Conservation (phyloP, 1,284 basidiomycete genomes). For the Erythrobasidium hasegawianum region DNA sequence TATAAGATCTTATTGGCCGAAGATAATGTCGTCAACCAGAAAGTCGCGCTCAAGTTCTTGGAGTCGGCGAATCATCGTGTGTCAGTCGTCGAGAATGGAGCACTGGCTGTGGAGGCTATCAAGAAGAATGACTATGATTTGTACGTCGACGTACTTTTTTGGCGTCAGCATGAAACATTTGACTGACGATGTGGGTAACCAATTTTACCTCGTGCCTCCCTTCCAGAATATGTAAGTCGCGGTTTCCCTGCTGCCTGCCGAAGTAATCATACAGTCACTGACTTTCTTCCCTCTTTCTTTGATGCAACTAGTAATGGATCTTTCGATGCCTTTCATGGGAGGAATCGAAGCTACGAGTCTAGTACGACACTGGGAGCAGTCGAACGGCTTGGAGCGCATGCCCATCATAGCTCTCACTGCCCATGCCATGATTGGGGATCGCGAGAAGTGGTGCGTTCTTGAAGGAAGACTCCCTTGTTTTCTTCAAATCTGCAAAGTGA, state of each 20-base stretch:
- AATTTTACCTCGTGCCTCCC: neutral
- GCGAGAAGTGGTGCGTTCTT: constrained; percentile 69
- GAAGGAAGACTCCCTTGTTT: too few species aligned
- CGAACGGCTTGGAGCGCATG: constrained; percentile 66
- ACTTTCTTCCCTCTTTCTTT: neutral
- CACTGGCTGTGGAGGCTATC: constrained; percentile 82
- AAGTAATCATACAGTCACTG: too few species aligned
- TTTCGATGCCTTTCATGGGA: constrained; percentile 96
- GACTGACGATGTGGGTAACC: constrained; percentile 46
- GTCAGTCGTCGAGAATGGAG: constrained; percentile 96
- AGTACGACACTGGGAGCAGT: constrained; percentile 67
- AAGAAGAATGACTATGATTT: constrained; percentile 67
- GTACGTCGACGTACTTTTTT: constrained; percentile 54
- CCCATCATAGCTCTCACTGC: constrained; percentile 82
- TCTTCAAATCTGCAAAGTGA: too few species aligned
- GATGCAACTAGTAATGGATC: constrained; percentile 72
- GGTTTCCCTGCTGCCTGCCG: too few species aligned
- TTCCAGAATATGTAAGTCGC: too few species aligned
- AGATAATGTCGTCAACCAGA: constrained; percentile 94
- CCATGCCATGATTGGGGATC: constrained; percentile 83
- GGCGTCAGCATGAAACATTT: constrained; percentile 50
- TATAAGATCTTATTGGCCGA: constrained; percentile 96
- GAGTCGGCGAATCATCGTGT: constrained; percentile 95
- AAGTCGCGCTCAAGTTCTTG: constrained; percentile 91
- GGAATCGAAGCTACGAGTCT: constrained; percentile 86